Evolutionary conservation across 352 stramenopile genomes (phyloP), one percentile per base, ranked within the genome.

Genomic region (Globisporangium heterothallicum): DNA sequence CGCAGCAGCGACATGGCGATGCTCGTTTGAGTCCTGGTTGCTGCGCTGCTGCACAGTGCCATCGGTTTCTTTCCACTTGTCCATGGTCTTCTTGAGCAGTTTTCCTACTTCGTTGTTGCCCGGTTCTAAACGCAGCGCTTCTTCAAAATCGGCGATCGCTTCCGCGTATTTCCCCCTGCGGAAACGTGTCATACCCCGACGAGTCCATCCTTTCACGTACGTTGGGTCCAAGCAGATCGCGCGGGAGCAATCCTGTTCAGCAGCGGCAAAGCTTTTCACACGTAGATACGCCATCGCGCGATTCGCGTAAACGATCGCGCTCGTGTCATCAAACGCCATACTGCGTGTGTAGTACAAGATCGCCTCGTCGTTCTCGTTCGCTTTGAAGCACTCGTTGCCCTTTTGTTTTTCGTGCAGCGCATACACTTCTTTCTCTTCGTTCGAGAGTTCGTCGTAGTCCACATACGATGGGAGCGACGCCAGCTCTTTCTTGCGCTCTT

Each of bases 301-400:
- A 59, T 97, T 98, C 6, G 87, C 70, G 56, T 94, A 94, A 27
- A 96, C 68, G 36, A 84, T 73, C 0, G 85, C 71, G 42, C 89
- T 83, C 10, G 69, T 64, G 54, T 85, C 72, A 42, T 93, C 66
- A 44, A 95, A 88, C 18, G 84, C 74, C 54, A 97, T 76, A 45
- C 81, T 92, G n/a, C 84, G 71, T 5, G 88, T 94, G 64, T 98
- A 98, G 58, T 83, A 93, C 18, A 87, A 42, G 14, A 93, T 51
- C 5, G 92, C 85, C 21, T 91, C 79, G 18, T 97, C 79, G 35
- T 86, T 79, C 45, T 98, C 88, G 22, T 77, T 74, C 6, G 66
- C 72, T 29, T 77, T 75, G 67, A 97, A 97, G 52, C 78, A 91
- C 59, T 98, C 93, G 58, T 98, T 98, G 8, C 93, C 93, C 56